Base-by-base conservation (phyloP, 768 basidiomycete genomes). In the Phaeotremella fagi region DNA sequence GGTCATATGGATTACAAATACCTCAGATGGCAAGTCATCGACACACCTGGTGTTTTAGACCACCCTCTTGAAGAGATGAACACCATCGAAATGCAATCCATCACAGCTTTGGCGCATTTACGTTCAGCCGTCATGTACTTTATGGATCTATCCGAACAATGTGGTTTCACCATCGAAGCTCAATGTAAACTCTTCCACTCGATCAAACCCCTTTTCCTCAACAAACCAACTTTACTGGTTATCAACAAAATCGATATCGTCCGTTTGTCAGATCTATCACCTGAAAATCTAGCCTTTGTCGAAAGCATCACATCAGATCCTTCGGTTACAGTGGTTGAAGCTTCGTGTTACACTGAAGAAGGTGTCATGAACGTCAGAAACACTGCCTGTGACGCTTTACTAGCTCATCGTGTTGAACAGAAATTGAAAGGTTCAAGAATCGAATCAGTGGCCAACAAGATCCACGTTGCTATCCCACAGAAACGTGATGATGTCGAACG, bases 1-100 rank as follows among this genome's bases (percentile, higher is more conserved):
- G 95, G 95, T 1, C 95, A 99, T 77, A 80, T 98, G 72, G 95
- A 99, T 76, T 97, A 99, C 80, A 94, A 91, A 71, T 99, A 99
- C 78, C 81, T 99, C 64, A 85, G 95, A 57, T 99, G 95, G 95
- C 95, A 99, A 75, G 94, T 99, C 46, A 97, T 99, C 67, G 95
- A 99, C 80, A 99, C 95, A 35, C 95, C 95, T 1, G 95, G 95
- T 54, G 86, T 99, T 54, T 81, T 99, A 61, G 95, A 99, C 73
- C 95, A 98, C 75, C 92, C 94, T 1, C 80, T 98, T 27, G 94
- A 99, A 76, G 95, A 99, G 47, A 98, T 99, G 95, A 98, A 98
- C 80, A 98, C 92, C 55, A 99, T 99, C 65, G 95, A 99, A 78
- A 99, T 98, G 94, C 95, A 99, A 80, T 92, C 89, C 65, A 95